These are phyloP conservation scores for Colletotrichum siamense DNA, from an alignment of 2,329 filamentous ascomycete genomes.

Conservation along the genomic window DNA sequence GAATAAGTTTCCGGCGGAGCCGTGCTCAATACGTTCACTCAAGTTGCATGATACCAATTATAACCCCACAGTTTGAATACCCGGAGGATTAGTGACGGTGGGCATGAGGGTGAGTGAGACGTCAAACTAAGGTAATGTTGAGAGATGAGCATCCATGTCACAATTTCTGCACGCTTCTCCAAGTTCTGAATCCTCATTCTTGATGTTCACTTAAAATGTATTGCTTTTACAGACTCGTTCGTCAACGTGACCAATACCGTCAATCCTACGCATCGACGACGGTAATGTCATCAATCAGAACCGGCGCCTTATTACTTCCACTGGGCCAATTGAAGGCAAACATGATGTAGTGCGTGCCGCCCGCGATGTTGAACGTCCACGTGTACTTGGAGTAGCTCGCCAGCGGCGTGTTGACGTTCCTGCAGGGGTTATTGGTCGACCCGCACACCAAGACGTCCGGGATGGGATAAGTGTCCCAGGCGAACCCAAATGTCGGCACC, in stretches of 20 bases:
- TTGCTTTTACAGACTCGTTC: background rate
- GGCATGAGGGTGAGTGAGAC: background rate
- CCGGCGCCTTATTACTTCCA: background rate
- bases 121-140: background rate
- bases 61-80: background rate
- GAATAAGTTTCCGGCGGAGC: background rate
- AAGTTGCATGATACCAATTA: background rate
- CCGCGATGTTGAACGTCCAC: background rate
- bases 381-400: background rate
- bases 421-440: background rate
- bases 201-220: background rate
- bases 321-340: background rate
- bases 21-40: background rate
- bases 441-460: background rate
- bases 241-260: background rate
- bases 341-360: background rate
- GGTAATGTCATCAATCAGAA: background rate
- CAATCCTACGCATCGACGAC: background rate
- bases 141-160: background rate
- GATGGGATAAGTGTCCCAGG: background rate
- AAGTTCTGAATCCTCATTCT: rapidly evolving
- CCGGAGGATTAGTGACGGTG: background rate
- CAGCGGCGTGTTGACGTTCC: background rate
- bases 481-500: background rate
- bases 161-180: background rate